Percentiles rank a stretch among this genome's conserved stretches.
These are phyloP conservation scores for Pueraria montana DNA, from an alignment of 306 rosid species.

Conservation along the genomic window DNA sequence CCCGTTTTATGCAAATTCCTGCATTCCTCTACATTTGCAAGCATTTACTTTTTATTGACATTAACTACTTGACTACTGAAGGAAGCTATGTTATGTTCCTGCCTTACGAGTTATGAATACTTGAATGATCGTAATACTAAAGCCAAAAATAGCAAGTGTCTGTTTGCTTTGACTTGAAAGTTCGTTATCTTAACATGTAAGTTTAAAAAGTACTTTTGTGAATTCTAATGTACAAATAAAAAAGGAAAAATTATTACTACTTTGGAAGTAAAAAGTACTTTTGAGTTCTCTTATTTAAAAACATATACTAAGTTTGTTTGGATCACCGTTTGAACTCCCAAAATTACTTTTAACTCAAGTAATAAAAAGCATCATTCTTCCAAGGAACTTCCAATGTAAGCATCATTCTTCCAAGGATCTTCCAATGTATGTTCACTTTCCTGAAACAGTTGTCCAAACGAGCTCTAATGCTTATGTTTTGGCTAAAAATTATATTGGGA, in stretches of 20 bases:
- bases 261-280: no score
- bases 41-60: slow-evolving; percentile 36
- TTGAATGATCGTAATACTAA: not conserved
- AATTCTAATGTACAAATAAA: no score
- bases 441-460: not conserved
- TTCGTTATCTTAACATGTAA: not conserved
- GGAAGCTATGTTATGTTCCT: slow-evolving; percentile 17
- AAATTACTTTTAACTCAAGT: not conserved
- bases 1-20: slow-evolving; percentile 39
- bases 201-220: no score
- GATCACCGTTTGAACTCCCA: no score
- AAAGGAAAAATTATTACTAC: no score
- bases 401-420: not conserved
- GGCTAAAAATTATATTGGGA: not conserved
- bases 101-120: not conserved
- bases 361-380: not conserved
- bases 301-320: no score
- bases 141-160: not conserved
- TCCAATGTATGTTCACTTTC: not conserved
- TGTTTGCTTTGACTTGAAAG: not conserved
- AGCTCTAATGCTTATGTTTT: not conserved
- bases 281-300: no score
- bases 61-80: not conserved
- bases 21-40: slow-evolving; percentile 28
- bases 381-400: not conserved